Base-by-base conservation (phyloP, 352 stramenopile species). In the Pythium pyrilobum region DNA sequence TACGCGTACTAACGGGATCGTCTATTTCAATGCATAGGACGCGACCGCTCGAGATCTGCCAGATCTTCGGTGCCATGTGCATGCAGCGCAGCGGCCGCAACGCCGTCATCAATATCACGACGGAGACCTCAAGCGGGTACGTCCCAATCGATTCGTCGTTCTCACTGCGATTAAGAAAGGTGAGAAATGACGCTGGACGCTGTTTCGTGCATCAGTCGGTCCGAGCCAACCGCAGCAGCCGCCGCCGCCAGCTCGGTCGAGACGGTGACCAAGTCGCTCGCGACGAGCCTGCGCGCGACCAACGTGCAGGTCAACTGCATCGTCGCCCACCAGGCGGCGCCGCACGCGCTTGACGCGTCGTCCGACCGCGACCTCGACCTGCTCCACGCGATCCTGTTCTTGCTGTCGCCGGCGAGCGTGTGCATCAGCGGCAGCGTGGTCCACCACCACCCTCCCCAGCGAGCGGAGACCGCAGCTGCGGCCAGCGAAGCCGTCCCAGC, bases 261-360 rank as follows among this genome's bases (percentile, higher is more conserved):
- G 34, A 44, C 54, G 10, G 48, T 86, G 62, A 67, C 74, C 2
- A 81, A 71, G 39, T 61, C 63, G 13, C 23, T 85, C 21, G 62
- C 73, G 10, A 48, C 48, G 1, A 72, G 84, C 36, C 62, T 84
- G 10, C 60, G 62, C 34, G 42, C 64, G 9, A 58, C 54, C 34
- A 74, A 72, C 21, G 62, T 87, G 5, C 71, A 82, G 38, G 56
- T 81, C 33, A 90, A 90, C 52, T 77, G 63, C 33, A 63, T 90
- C 27, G 41, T 81, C 27, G 32, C 87, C 16, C 63, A 76, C 20
- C 44, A 56, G 13, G 46, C 32, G 8, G 29, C 36, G 13, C 0
- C 21, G 9, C 8, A 29, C 0, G 44, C 61, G 18, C 13, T 10
- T 33, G 9, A 45, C 3, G 21, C 40, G 15, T 24, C 31, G 40